phyloP scores from a whole-genome alignment of 2,329 filamentous ascomycete species.

The Emergomyces africanus region DNA sequence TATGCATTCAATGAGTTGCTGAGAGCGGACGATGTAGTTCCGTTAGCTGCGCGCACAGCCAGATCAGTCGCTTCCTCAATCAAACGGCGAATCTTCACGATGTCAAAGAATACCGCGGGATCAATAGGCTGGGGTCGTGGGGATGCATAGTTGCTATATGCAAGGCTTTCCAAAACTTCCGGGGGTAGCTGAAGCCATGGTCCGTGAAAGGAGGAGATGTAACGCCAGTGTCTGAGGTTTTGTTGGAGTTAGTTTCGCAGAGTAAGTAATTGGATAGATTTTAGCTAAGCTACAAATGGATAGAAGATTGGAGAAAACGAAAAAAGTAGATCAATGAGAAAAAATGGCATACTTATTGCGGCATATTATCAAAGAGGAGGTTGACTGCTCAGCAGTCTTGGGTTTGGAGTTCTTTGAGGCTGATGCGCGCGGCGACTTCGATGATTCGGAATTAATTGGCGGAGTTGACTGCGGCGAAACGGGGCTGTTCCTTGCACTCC shows the following conservation, averaged over 20 bases:
- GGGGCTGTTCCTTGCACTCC: not conserved
- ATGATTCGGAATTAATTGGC: not conserved
- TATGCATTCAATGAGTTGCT: slow-evolving; percentile 41
- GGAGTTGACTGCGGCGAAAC: not conserved
- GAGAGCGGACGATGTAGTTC: slow-evolving; percentile 52
- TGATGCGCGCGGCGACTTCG: slow-evolving; percentile 6
- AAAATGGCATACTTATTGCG: slow-evolving; percentile 48
- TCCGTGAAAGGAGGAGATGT: slow-evolving; percentile 72
- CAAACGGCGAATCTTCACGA: slow-evolving; percentile 66
- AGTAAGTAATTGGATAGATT: not conserved
- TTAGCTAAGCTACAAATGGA: not conserved
- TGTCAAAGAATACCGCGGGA: slow-evolving; percentile 68
- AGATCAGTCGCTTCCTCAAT: slow-evolving; percentile 71
- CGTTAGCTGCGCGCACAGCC: slow-evolving; percentile 63
- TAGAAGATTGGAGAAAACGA: not conserved
- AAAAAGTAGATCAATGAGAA: not conserved
- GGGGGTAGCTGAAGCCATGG: slow-evolving; percentile 70
- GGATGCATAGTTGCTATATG: slow-evolving; percentile 66
- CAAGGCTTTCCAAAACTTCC: slow-evolving; percentile 66
- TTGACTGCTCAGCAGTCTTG: slow-evolving; percentile 19
- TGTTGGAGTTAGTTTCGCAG: not conserved
- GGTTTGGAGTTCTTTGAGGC: slow-evolving; percentile 2
- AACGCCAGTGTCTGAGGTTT: slow-evolving; percentile 63
- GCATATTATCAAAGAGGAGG: slow-evolving; percentile 47
- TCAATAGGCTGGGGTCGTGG: slow-evolving; percentile 66